Percentiles rank a stretch among this genome's conserved stretches.
Evolutionary conservation across 805 yeast genomes (phyloP).

Genomic region (Candida golubevii): DNA sequence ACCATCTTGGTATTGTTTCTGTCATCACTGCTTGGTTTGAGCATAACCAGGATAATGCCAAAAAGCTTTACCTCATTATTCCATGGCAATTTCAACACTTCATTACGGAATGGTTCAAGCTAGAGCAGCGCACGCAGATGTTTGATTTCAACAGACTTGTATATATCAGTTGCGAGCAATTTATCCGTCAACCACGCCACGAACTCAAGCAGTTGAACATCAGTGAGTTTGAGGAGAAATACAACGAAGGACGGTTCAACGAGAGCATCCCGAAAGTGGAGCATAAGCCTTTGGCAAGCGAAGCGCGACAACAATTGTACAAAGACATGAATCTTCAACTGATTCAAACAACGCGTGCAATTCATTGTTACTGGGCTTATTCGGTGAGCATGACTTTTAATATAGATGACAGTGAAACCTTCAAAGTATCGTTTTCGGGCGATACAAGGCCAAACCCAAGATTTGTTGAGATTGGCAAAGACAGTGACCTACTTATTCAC

Average conservation of each 20-base stretch:
- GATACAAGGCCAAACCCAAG: conserved; percentile 81
- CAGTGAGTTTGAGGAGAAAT: conserved; percentile 31
- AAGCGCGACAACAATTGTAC: conserved; percentile 26
- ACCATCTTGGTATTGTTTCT: conserved; percentile 79
- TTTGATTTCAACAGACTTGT: conserved; percentile 40
- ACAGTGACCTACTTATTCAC: conserved; percentile 76
- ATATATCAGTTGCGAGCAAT: conserved; percentile 59
- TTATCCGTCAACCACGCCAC: conserved; percentile 30
- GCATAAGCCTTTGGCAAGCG: conserved; percentile 1
- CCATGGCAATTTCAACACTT: conserved; percentile 76
- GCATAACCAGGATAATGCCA: conserved; percentile 27
- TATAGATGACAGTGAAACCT: conserved; percentile 37
- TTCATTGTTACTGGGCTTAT: conserved; percentile 83
- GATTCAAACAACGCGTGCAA: conserved; percentile 66
- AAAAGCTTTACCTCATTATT: conserved; percentile 52
- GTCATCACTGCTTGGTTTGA: conserved; percentile 66
- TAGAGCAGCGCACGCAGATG: conserved; percentile 34
- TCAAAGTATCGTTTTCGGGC: conserved; percentile 85
- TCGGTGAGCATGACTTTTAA: conserved; percentile 51
- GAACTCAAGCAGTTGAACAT: conserved; percentile 27
- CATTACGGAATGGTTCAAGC: conserved; percentile 59
- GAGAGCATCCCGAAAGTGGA: conserved; percentile 18
- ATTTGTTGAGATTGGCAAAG: conserved; percentile 63
- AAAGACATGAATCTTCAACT: conserved; percentile 38
- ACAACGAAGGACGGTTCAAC: conserved; percentile 20